Evolutionary conservation across 2,329 filamentous ascomycete species (phyloP), one percentile per base, ranked within the genome.

Genomic region (Metarhizium guizhouense): DNA sequence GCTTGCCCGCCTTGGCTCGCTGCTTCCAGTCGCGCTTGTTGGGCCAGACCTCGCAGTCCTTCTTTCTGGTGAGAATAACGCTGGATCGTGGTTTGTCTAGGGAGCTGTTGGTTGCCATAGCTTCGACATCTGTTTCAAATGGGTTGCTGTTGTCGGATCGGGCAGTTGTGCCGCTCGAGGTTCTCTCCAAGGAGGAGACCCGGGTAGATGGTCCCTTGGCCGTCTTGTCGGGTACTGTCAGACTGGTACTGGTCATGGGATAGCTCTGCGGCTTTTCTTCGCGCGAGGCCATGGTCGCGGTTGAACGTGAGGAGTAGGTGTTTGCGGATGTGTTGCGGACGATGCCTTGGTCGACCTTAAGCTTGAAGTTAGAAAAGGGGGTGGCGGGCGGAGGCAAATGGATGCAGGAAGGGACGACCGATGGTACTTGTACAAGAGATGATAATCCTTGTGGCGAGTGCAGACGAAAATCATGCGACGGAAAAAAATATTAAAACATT

Each of bases 61-160:
- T 69, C 57, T 73, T 73, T 54, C 74, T 61, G 20, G 61, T 59
- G 32, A 64, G 54, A 7, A 66, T 57, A 8, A 64, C 59, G 42
- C 63, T 66, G 52, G 58, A 61, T n/a, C 64, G 59, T 6, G 64
- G 61, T 49, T 62, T 77, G 69, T 60, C 62, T 25, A 64, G 64
- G 56, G 69, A 71, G 51, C 64, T 64, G 48, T 69, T 63, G 14
- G 76, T 70, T 48, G 76, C 66, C 68, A 78, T 75, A 40, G 78
- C 79, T 65, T 84, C 81, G 51, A 83, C 71, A 60, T 84, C 81
- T 5, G 77, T 77, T 53, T 83, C 80, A 62, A 83, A 84, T 25
- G 80, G 79, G 61, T 80, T 79, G 56, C 66, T 63, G 47, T 66
- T 70, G 45, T 71, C 68, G 1, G 76, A 75, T 47, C 67, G 67